These are phyloP conservation scores for Calophaca sinica DNA, from an alignment of 306 rosid genomes.

Conservation along the genomic window DNA sequence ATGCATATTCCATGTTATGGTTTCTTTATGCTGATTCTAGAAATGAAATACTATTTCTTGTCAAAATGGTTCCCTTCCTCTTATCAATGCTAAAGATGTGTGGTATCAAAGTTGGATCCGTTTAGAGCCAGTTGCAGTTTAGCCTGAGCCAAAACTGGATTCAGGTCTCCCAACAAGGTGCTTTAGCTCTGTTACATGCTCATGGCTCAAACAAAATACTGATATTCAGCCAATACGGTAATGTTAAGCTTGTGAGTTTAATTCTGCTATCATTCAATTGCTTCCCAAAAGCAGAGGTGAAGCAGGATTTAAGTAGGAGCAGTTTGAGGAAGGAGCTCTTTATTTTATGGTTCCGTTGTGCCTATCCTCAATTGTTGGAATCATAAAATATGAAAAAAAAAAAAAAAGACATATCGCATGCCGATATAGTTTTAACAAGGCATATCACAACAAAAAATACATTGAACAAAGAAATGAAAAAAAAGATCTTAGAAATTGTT, in stretches of 20 bases:
- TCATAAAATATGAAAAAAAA: too few species aligned
- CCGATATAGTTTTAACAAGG: too few species aligned
- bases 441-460: neutral
- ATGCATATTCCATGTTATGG: constrained; percentile 62
- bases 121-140: constrained; percentile 8
- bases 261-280: constrained; percentile 7
- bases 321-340: neutral
- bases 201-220: constrained; percentile 6
- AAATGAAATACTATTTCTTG: constrained; percentile 45
- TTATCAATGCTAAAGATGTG: constrained; percentile 40
- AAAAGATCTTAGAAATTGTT: neutral
- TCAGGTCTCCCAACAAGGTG: constrained; percentile 12
- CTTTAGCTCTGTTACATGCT: constrained; percentile 16
- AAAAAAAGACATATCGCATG: too few species aligned
- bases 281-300: constrained; percentile 7
- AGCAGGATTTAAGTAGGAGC: neutral
- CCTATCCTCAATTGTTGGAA: neutral
- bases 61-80: constrained; percentile 58
- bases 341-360: neutral
- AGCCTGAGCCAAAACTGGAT: constrained; percentile 10
- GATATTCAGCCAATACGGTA: neutral
- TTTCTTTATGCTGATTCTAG: constrained; percentile 51
- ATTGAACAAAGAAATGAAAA: neutral
- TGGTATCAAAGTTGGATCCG: neutral
- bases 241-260: constrained; percentile 6